Percentiles rank a stretch among this genome's conserved stretches.
phyloP scores from a whole-genome alignment of 2,329 filamentous ascomycete species.

The Neonectria punicea region DNA sequence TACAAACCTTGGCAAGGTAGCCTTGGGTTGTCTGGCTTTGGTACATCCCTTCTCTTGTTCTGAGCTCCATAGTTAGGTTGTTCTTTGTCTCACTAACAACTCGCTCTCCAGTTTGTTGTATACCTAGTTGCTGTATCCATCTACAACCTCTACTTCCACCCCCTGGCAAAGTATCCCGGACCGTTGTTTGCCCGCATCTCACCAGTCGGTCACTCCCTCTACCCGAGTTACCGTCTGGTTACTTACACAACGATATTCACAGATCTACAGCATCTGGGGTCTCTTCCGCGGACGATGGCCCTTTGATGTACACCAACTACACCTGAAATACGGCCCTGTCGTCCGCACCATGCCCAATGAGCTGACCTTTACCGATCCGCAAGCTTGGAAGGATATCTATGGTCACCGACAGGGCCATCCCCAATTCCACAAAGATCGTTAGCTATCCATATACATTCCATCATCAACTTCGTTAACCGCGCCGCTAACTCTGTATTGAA shows the following conservation, averaged over 20 bases:
- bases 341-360: slow-evolving; percentile 54
- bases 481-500: too few relatives aligned
- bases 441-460: not conserved
- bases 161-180: slow-evolving; percentile 42
- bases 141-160: slow-evolving; percentile 48
- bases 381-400: slow-evolving; percentile 56
- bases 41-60: not conserved
- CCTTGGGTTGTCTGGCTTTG: slow-evolving; percentile 13
- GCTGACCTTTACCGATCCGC: slow-evolving; percentile 51
- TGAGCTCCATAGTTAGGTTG: not conserved
- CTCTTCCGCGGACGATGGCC: slow-evolving; percentile 35
- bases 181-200: slow-evolving; percentile 34
- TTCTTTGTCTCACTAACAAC: slow-evolving; percentile 2
- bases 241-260: not conserved
- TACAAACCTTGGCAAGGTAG: slow-evolving; percentile 17
- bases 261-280: slow-evolving; percentile 37
- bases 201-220: slow-evolving; percentile 17
- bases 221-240: not conserved
- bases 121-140: slow-evolving; percentile 26
- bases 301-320: slow-evolving; percentile 37
- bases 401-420: slow-evolving; percentile 40
- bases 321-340: slow-evolving; percentile 47
- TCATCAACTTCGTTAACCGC: not conserved
- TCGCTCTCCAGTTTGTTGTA: slow-evolving; percentile 14
- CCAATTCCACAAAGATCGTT: slow-evolving; percentile 36